Conservation (phyloP, 2,329 filamentous ascomycete species). For the Fusarium tuaranense region DNA sequence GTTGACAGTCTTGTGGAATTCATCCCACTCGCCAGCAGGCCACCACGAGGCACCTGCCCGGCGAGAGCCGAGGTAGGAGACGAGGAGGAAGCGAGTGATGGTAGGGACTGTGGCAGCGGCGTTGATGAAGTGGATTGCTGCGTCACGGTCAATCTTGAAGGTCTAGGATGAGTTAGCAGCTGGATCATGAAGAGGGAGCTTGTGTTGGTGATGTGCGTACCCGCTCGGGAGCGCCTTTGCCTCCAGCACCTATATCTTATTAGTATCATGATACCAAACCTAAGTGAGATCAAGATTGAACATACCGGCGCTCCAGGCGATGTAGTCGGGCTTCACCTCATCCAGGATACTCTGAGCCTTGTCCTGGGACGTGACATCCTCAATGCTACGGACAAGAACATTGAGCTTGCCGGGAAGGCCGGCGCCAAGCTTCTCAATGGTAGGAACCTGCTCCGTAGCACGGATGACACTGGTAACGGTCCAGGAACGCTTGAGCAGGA, state of each 20-base stretch:
- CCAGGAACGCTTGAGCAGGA: constrained; percentile 80
- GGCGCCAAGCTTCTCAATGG: constrained; percentile 71
- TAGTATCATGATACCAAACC: not conserved
- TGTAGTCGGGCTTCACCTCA: constrained; percentile 71
- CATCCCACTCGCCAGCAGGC: constrained; percentile 62
- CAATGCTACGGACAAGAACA: constrained; percentile 77
- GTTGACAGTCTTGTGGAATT: constrained; percentile 56
- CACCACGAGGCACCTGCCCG: constrained; percentile 66
- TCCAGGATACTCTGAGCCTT: constrained; percentile 73
- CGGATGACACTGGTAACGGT: constrained; percentile 84
- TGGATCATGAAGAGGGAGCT: not conserved
- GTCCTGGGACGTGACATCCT: constrained; percentile 73
- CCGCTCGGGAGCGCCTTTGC: constrained; percentile 66
- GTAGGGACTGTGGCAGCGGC: constrained; percentile 66
- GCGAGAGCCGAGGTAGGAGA: constrained; percentile 71
- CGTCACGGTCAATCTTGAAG: constrained; percentile 71
- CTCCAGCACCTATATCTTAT: constrained; percentile 62
- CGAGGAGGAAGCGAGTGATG: constrained; percentile 72
- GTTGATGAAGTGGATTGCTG: constrained; percentile 71
- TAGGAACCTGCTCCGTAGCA: constrained; percentile 72
- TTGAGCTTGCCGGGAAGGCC: constrained; percentile 72
- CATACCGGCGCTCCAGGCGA: constrained; percentile 76
- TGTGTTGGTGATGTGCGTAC: constrained; percentile 43
- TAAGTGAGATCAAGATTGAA: not conserved
- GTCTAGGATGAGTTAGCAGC: constrained; percentile 54